Base-by-base conservation (phyloP, 2,329 filamentous ascomycete genomes). In the Cercospora zeae-maydis region DNA sequence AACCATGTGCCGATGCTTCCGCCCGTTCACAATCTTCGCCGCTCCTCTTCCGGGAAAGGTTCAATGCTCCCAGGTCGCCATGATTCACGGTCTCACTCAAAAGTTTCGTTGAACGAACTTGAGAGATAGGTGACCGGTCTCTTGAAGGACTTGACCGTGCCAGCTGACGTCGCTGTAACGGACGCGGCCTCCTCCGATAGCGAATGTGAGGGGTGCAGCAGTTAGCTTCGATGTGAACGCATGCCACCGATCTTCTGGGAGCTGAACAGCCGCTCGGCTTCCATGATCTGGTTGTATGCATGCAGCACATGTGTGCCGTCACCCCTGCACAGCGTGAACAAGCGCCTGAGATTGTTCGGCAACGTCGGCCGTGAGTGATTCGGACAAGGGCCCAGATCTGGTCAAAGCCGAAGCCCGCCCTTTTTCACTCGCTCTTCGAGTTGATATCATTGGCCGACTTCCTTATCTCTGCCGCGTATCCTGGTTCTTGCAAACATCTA, bases 401-500 rank as follows among this genome's bases (percentile, higher is more conserved):
- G 36, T 33, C 34, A 57, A n/a, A 57, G 53, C 34, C 54, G 34
- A 27, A 49, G 42, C 42, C 42, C 42, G 21, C 19, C 42, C 19
- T 47, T 16, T 47, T 47, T 11, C n/a, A 14, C 42, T 49, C 42
- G 42, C 42, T 24, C 11, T n/a, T 16, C 10, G 36, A 31, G 10
- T 39, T 57, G 16, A 19, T 31, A 45, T 45, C 54, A 57, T 57
- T 57, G 54, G 54, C 21, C 33, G 27, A 30, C 37, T 39, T 16
- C 21, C 54, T 57, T 57, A 57, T 57, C 54, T 57, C 21, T 45
- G 37, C 42, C 42, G 42, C 42, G 42, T 49, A 19, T 42, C 11
- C 54, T 45, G 42, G 11, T 30, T 49, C 3, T 9, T 6, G 8
- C 19, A 10, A 57, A n/a, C 36, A 30, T 39, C 36, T 6, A 37